Evolutionary conservation across 1,284 basidiomycete genomes (phyloP), one percentile per base, ranked within the genome.

Genomic region (Cryptococcus wingfieldii): DNA sequence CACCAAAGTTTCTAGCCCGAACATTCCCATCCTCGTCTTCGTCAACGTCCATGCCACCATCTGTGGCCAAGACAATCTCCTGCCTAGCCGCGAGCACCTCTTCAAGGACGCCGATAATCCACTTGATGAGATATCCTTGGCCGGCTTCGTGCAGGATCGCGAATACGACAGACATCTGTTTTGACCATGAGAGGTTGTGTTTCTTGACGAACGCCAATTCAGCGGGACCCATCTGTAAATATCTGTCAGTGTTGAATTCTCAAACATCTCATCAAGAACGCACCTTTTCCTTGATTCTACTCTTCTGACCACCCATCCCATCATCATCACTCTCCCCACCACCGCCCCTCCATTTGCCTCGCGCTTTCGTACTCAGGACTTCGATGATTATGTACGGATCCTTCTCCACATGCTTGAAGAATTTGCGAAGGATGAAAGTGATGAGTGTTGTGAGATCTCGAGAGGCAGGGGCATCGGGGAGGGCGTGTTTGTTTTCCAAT

Each of bases 291-390:
- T 62, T 68, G 60, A 71, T 70, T 65, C 70, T 75, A 53, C 68
- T 59, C 63, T 78, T 53, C 51, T 71, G 59, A 65, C 79, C 71
- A 73, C 80, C 64, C 71, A 74, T 72, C n/a, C 68, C 77, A 80
- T 85, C 74, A 42, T 70, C 72, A 44, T 64, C 65, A 12, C 60
- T 62, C 13, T 71, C 72, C 59, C 85, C 86, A 9, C 89, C 91
- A 65, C 83, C 85, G 59, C 84, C 82, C 75, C 92, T 92, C 90
- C 90, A 93, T 62, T 85, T 80, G 18, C 87, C 84, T 62, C 89
- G 82, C 69, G 88, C 89, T 80, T 91, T 94, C 5, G 90, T 90
- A 77, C 87, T 91, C 80, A 93, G 88, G 3, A 87, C 87, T 80
- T 96, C 90, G 53, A 96, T 81, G 55, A 90, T 82, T 42, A 95